Evolutionary conservation across 1,139 yeast genomes (phyloP), one percentile per base, ranked within the genome.

Genomic region (Diutina catenulata): DNA sequence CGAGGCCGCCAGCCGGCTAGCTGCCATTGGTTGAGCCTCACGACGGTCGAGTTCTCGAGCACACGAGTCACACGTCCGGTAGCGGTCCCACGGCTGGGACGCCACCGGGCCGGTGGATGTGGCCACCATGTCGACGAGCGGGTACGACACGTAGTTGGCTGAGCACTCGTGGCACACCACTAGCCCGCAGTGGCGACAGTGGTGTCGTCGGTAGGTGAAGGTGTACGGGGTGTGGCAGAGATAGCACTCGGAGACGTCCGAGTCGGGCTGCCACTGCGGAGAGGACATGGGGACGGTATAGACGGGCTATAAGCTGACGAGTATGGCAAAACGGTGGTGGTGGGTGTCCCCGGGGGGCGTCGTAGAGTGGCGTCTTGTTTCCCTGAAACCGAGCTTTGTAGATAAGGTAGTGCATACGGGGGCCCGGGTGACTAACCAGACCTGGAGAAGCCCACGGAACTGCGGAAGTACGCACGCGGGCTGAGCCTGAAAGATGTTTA

Each of bases 141-240:
- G 61, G 49, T 68, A 70, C 28, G 51, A 56, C 11, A 70, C 62
- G 27, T 56, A 53, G 20, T 69, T 65, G 11, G 61, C 52, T 19
- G 94, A 74, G 53, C 94, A 79, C 40, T 60, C 48, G 33, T 76
- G 76, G 59, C 95, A 81, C 21, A 78, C 81, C 4, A 83, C 79
- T 39, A 75, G 57, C 29, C 95, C 91, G 64, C 95, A 82, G 53
- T 79, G 73, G 52, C 94, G 66, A 55, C 99, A 91, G 57, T 91
- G 98, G 57, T 93, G 98, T 44, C 93, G 72, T 41, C 98, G 70
- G 51, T 68, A 73, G 53, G 83, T 74, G 44, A 88, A 62, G 1
- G 80, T 66, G 58, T 80, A 91, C 28, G 49, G 47, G 1, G 56
- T 45, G 25, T 60, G 56, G 55, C 98, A 91, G 10, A 77, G 55